phyloP scores from a whole-genome alignment of 1,284 basidiomycete genomes.

The Leucoagaricus sp. region DNA sequence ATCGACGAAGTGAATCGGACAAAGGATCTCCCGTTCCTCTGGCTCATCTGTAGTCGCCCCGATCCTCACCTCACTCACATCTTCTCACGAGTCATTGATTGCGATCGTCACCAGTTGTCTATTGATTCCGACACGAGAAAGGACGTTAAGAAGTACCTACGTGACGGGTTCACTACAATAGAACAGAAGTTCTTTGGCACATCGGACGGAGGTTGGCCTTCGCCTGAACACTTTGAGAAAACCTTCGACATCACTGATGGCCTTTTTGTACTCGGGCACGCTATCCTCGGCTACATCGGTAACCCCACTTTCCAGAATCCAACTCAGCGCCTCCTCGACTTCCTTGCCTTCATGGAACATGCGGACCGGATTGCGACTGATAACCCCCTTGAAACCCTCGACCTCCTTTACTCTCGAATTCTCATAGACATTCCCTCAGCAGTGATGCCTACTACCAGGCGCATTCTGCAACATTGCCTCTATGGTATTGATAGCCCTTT shows the following conservation, averaged over 20 bases:
- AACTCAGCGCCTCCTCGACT: neutral
- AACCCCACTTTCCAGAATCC: neutral
- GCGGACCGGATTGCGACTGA: neutral
- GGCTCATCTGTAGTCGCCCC: neutral
- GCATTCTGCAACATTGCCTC: neutral
- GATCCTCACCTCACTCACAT: neutral
- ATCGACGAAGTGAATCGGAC: neutral
- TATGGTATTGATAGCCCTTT: neutral
- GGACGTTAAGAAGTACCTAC: neutral
- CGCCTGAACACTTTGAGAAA: neutral
- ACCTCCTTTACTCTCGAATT: neutral
- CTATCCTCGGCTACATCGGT: neutral
- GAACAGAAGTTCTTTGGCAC: neutral
- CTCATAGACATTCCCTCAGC: neutral
- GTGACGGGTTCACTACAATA: neutral
- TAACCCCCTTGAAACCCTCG: neutral
- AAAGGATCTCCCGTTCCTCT: neutral
- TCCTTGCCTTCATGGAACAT: neutral
- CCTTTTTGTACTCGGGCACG: neutral
- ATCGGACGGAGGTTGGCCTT: neutral
- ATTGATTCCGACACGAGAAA: neutral
- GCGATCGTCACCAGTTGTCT: neutral
- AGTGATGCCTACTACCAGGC: neutral
- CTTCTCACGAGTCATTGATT: neutral
- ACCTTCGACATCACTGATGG: neutral